A percentile compares a stretch with the other conserved stretches of the same genome.
These are phyloP conservation scores for Inonotus obliquus DNA, from an alignment of 1,284 basidiomycete species.

Conservation along the genomic window DNA sequence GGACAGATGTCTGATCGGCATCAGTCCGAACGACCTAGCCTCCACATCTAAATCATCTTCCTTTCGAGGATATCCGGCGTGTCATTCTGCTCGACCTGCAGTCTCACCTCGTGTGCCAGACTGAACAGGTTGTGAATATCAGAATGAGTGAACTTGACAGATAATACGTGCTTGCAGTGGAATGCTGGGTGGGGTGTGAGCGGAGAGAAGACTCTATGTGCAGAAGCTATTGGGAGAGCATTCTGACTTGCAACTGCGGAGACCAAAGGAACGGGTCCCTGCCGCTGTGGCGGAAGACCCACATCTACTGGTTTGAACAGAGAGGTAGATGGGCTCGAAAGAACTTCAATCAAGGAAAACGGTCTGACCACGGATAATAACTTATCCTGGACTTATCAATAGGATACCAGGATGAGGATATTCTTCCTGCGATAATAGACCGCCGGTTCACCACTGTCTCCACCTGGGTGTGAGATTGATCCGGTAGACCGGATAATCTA, in stretches of 20 bases:
- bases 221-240: conserved; percentile 23
- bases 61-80: conserved; percentile 88
- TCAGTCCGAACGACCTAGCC: conserved; percentile 89
- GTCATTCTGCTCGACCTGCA: conserved; percentile 91
- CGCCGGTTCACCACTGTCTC: conserved; percentile 89
- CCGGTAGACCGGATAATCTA: conserved; percentile 86
- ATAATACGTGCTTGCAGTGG: conserved; percentile 87
- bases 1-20: conserved; percentile 81
- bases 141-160: conserved; percentile 87
- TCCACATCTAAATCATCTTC: conserved; percentile 89
- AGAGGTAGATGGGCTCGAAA: conserved; percentile 13
- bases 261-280: conserved; percentile 29
- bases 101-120: conserved; percentile 94
- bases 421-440: conserved; percentile 49
- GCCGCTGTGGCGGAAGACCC: conserved; percentile 22
- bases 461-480: conserved; percentile 83
- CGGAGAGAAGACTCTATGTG: conserved; percentile 15
- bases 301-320: conserved; percentile 12
- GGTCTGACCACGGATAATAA: conserved; percentile 90
- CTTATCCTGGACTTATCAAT: conserved; percentile 65
- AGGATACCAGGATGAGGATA: conserved; percentile 76
- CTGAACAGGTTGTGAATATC: conserved; percentile 95
- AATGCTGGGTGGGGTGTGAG: conserved; percentile 64
- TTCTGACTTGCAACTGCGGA: conserved; percentile 24
- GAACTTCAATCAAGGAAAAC: conserved; percentile 74